Evolutionary conservation across 1,139 yeast genomes (phyloP), one percentile per base, ranked within the genome.

Genomic region (Diutina rugosa): DNA sequence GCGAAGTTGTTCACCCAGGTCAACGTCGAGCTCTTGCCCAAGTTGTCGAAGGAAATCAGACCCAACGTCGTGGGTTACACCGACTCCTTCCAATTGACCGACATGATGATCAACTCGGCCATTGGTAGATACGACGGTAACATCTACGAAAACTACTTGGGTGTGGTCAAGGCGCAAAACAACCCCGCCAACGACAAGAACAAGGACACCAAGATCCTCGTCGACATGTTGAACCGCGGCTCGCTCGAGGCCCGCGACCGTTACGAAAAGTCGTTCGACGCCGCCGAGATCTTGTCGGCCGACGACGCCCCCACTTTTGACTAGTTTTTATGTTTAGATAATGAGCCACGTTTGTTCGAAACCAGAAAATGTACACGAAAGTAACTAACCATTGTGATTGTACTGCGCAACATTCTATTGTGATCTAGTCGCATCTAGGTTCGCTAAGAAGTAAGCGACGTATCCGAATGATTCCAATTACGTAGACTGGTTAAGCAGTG

Each of bases 41-140:
- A 64, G 56, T 66, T 73, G 58, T 72, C 74, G 63, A 61, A 61
- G 56, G 72, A 72, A 59, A 62, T 76, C 58, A 73, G 80, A 67
- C 79, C 79, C 51, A 70, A 74, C 60, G 76, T 72, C 51, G 69
- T 76, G 60, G 75, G 77, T 30, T 73, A 69, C 60, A 76, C 80
- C 51, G 80, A 76, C 64, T 68, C 80, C n/a, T 76, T 76, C 77
- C 77, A 75, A 63, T 70, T 67, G 60, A 68, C 77, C 47, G 80
- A 76, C 63, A 73, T 71, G 72, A 62, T 72, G 63, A 65, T 76
- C 59, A 74, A 76, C 65, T 72, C 80, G 9, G 67, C 72, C 56
- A 69, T 76, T 59, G 80, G 79, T 60, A 68, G 65, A 56, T 75
- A 69, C 62, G 76, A 75, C 59, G 80, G 80, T 61, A 71, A 76